Conservation (phyloP, 176 grass and related monocot species). For the Aegilops bicornis region DNA sequence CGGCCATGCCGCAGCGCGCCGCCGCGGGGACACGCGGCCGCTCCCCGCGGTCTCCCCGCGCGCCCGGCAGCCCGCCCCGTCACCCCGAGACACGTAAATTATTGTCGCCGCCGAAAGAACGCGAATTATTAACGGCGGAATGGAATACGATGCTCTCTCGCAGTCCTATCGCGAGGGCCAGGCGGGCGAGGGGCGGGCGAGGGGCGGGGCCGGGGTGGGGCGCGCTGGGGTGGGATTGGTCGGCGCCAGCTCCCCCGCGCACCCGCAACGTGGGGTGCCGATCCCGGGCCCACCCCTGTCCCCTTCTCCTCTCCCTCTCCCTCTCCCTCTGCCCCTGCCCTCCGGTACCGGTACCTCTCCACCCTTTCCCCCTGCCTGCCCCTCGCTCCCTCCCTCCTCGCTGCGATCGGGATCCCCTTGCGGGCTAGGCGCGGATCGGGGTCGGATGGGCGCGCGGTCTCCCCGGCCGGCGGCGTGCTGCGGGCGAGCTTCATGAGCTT, state of each 20-base stretch:
- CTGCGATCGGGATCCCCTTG: slow-evolving; percentile 1
- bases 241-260: slow-evolving; percentile 49
- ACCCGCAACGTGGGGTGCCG: slow-evolving; percentile 43
- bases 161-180: background rate
- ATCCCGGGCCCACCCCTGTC: slow-evolving; percentile 14
- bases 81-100: too few species aligned
- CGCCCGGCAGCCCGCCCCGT: too few species aligned
- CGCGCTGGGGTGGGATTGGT: slow-evolving; percentile 30
- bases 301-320: background rate
- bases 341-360: background rate
- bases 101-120: too few species aligned
- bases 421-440: too few species aligned
- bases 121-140: background rate
- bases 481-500: background rate
- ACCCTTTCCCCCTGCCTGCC: background rate
- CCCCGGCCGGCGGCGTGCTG: background rate
- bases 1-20: too few species aligned
- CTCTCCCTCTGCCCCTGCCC: background rate
- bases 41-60: too few species aligned
- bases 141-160: background rate
- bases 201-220: background rate
- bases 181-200: too few species aligned
- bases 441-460: slow-evolving; percentile 28
- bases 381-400: background rate
- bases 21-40: too few species aligned